Evolutionary conservation across 1,284 basidiomycete species (phyloP), one percentile per base, ranked within the genome.

Genomic region (Cryptococcus hybrid): DNA sequence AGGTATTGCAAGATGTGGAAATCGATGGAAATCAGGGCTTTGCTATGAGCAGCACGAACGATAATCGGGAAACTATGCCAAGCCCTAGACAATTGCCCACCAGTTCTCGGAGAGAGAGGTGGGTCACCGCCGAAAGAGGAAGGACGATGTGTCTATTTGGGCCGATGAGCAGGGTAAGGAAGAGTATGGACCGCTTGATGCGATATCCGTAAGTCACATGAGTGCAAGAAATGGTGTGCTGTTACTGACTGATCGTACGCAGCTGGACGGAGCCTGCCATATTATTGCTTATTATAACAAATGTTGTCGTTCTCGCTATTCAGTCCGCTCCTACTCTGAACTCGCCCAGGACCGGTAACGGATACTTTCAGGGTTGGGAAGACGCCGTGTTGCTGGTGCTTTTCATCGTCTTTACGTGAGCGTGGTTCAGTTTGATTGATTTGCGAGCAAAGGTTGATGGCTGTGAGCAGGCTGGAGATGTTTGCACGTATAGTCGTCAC

Each of bases 221-320:
- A 30, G 30, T 30, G 30, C 4, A 30, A 30, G 30, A 30, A 30
- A 3, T 30, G 30, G 30, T 30, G 30, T 30, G 4, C 30, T 30
- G 30, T 4, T 4, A 30, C 30, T 30, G 30, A 30, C 30, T 30
- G 30, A 30, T 30, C 44, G 48, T 46, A 55, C 57, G 58, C 61
- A 92, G 90, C 63, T 89, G 86, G 84, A 91, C 92, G 13, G 94
- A 99, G 76, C 91, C 92, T 9, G 64, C 82, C 43, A 90, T 98
- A 55, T 83, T 98, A 45, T 67, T 88, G 7, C 82, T 94, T 52
- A 97, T 99, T 70, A 82, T 97, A 52, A 68, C 88, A 64, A 90
- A 97, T 74, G 89, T 90, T 15, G 82, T 92, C 57, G 82, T 94
- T 15, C 80, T 98, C 57, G 87, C 89, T 5, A 83, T 91, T 13